Base-by-base conservation (phyloP, 768 basidiomycete species). In the Saitozyma podzolica region DNA sequence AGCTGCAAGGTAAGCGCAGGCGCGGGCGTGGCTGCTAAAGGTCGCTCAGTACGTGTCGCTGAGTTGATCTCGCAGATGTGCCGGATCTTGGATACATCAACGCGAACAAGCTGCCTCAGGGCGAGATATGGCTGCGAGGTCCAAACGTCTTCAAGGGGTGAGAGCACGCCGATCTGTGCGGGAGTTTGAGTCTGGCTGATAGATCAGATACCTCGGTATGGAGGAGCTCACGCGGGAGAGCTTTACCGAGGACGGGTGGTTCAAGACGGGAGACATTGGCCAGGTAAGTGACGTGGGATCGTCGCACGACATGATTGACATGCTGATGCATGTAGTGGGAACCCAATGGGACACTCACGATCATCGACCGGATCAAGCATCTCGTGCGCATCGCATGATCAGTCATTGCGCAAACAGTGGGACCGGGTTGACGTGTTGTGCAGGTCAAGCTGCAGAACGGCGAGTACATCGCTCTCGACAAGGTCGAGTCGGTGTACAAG, bases 301-400 rank as follows among this genome's bases (percentile, higher is more conserved):
- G 9, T 40, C 39, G 16, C 16, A 8, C 29, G 20, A 58, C 9
- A 14, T 49, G 29, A 16, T 41, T 9, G 14, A 42, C 51, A 58
- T 19, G 60, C 45, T 16, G 17, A 19, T 5, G 9, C 40, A 51
- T 74, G 29, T 29, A 29, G 62, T 78, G 72, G 68, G 68, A 70
- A 19, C 9, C 58, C 6, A 65, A 78, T 54, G 78, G 78, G 13
- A 77, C 75, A 0, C 63, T 80, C 29, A 61, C 61, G 11, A 59
- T 80, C 19, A 72, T 80, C 39, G 78, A 80, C 50, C 63, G 78
- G 19, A 70, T 76, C 65, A 80, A 78, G 67, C 75, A 80, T 58
- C 64, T 80, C 8, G 75, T 77, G 63, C 69, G 69, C 62, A 7
- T 49, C 16, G 20, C 19, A 10, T 49, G 20, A 19, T n/a, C 40